Evolutionary conservation across 164 flowering plant genomes (phyloP).

Genomic region (Dillenia turbinata): DNA sequence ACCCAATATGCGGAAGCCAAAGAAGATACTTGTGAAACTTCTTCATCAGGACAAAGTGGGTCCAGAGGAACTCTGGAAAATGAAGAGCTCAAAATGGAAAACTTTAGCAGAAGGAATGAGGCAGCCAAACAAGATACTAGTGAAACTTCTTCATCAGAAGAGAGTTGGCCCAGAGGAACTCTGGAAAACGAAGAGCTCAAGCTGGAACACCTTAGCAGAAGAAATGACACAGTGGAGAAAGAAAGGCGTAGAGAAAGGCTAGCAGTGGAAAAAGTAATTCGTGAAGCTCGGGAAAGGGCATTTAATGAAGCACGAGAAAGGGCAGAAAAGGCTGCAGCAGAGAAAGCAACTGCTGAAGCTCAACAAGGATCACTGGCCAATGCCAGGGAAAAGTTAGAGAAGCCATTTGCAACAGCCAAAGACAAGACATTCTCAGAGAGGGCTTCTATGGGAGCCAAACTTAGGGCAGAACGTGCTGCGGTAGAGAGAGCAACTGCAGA

Average conservation of each 20-base stretch:
- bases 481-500: slow-evolving; percentile 88
- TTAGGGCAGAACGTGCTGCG: slow-evolving; percentile 80
- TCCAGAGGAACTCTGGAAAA: too few species aligned
- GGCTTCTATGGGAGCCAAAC: slow-evolving; percentile 57
- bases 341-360: slow-evolving; percentile 61
- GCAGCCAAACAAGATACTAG: too few species aligned
- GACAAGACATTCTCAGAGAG: slow-evolving; percentile 46
- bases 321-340: slow-evolving; percentile 65
- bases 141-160: too few species aligned
- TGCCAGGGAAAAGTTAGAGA: slow-evolving; percentile 50
- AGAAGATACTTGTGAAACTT: background rate
- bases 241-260: slow-evolving; percentile 39
- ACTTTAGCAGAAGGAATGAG: too few species aligned
- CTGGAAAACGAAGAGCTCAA: too few species aligned
- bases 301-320: slow-evolving; percentile 72
- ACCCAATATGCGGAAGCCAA: background rate
- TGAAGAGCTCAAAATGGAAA: too few species aligned
- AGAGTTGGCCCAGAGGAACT: too few species aligned
- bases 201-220: slow-evolving; percentile 12
- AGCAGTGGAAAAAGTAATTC: slow-evolving; percentile 79
- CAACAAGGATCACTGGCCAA: slow-evolving; percentile 43
- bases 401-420: slow-evolving; percentile 38
- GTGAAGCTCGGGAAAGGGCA: slow-evolving; percentile 88
- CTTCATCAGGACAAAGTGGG: too few species aligned
- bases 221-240: slow-evolving; percentile 28